Evolutionary conservation across 257 asterid genomes (phyloP).

Genomic region (Solanum etuberosum): DNA sequence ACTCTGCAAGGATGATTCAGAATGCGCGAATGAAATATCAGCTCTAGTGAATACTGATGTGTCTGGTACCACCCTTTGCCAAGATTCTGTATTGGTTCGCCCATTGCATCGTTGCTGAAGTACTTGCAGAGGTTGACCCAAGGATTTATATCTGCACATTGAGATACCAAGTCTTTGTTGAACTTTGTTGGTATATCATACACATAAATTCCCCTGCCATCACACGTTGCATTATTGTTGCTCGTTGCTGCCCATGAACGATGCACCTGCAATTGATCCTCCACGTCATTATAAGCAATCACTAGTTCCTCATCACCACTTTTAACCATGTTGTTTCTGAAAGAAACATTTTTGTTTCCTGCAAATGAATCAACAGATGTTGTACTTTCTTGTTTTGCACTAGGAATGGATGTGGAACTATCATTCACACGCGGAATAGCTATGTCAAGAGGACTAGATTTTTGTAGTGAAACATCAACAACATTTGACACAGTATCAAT

Average conservation of each 20-base stretch:
- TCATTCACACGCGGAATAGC: neutral
- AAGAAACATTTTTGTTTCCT: neutral
- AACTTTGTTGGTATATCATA: slow-evolving; percentile 59
- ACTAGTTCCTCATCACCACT: slow-evolving; percentile 9
- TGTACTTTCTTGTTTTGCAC: neutral
- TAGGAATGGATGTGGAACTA: neutral
- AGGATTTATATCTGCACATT: slow-evolving; percentile 43
- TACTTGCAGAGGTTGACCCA: slow-evolving; percentile 43
- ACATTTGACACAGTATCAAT: neutral
- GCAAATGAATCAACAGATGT: neutral
- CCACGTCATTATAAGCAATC: slow-evolving; percentile 23
- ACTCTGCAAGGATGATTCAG: slow-evolving; percentile 65
- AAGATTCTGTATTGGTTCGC: slow-evolving; percentile 33
- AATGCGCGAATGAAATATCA: slow-evolving; percentile 43
- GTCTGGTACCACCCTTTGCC: slow-evolving; percentile 53
- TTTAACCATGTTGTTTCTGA: neutral
- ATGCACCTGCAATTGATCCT: slow-evolving; percentile 33
- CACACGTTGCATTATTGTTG: slow-evolving; percentile 15
- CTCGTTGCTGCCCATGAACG: slow-evolving; percentile 37
- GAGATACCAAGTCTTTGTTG: slow-evolving; percentile 46
- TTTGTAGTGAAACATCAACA: neutral
- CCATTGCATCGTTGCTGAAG: slow-evolving; percentile 39
- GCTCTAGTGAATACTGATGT: slow-evolving; percentile 65
- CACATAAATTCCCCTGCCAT: slow-evolving; percentile 44
- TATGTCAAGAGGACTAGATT: neutral